These are phyloP conservation scores for Hyphopichia burtonii DNA, from an alignment of 1,139 yeast genomes.

Conservation along the genomic window DNA sequence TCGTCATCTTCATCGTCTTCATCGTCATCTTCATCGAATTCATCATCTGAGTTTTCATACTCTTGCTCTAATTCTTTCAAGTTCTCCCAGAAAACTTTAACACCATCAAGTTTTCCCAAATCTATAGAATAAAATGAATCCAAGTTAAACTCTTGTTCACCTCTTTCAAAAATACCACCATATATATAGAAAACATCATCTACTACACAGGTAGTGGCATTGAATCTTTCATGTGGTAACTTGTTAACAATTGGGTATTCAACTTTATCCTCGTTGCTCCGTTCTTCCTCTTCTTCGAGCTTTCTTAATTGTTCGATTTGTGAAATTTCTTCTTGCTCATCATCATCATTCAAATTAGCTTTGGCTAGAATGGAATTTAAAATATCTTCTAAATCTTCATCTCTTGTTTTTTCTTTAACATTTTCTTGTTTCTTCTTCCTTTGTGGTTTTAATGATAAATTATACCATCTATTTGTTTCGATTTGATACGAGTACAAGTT, in stretches of 20 bases:
- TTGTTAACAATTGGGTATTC: slow-evolving; percentile 60
- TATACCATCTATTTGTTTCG: slow-evolving; percentile 88
- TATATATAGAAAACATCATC: slow-evolving; percentile 84
- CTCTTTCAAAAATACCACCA: slow-evolving; percentile 90
- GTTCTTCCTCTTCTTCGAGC: slow-evolving; percentile 39
- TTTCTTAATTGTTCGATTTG: slow-evolving; percentile 40
- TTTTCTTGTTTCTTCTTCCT: slow-evolving; percentile 48
- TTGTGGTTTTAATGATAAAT: slow-evolving; percentile 63
- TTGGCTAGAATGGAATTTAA: slow-evolving; percentile 72
- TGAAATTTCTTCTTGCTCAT: slow-evolving; percentile 35
- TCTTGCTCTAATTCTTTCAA: slow-evolving; percentile 39
- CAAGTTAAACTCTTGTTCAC: slow-evolving; percentile 78
- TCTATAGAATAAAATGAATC: slow-evolving; percentile 88
- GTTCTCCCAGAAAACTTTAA: slow-evolving; percentile 89
- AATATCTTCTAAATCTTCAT: slow-evolving; percentile 80
- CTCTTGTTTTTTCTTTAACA: slow-evolving; percentile 55
- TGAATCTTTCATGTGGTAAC: slow-evolving; percentile 87
- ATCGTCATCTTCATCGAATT: slow-evolving; percentile 55
- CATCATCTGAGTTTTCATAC: slow-evolving; percentile 33
- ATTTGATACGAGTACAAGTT: slow-evolving; percentile 78
- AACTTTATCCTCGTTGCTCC: slow-evolving; percentile 27
- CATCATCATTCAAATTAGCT: slow-evolving; percentile 62
- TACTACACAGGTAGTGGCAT: slow-evolving; percentile 80
- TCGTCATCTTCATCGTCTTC: slow-evolving; percentile 64
- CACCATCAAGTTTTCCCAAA: slow-evolving; percentile 83